A percentile compares a stretch with the other conserved stretches of the same genome.
phyloP scores from a whole-genome alignment of 768 basidiomycete genomes.

The Podaxis carcinomalis region DNA sequence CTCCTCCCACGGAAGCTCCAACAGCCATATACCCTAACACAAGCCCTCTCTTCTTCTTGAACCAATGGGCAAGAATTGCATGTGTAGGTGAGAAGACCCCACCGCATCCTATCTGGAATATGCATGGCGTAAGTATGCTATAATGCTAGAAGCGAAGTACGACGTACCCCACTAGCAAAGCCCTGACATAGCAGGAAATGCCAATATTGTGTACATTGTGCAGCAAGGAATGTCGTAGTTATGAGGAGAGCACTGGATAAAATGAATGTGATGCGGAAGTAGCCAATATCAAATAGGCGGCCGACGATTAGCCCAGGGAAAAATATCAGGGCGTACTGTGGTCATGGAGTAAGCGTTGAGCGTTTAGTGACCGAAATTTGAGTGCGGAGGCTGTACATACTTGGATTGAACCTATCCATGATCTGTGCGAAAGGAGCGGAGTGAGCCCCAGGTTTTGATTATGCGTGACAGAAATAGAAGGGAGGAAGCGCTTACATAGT shows the following conservation, averaged over 20 bases:
- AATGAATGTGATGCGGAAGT: slow-evolving; percentile 47
- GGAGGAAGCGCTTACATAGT: slow-evolving; percentile 44
- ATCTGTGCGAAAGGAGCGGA: slow-evolving; percentile 31
- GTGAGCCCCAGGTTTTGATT: neutral
- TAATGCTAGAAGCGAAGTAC: slow-evolving; percentile 56
- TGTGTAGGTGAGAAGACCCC: slow-evolving; percentile 60
- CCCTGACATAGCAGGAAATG: slow-evolving; percentile 66
- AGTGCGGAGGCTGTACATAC: slow-evolving; percentile 23
- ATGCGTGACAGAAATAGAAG: neutral
- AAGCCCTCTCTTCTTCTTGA: slow-evolving; percentile 51
- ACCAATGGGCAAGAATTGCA: slow-evolving; percentile 69
- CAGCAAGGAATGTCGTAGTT: slow-evolving; percentile 44
- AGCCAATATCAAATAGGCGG: slow-evolving; percentile 57
- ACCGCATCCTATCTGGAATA: slow-evolving; percentile 40
- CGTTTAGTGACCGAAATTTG: neutral
- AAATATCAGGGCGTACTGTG: slow-evolving; percentile 24
- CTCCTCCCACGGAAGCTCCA: slow-evolving; percentile 68
- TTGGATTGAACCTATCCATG: slow-evolving; percentile 81
- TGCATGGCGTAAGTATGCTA: slow-evolving; percentile 29
- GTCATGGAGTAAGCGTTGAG: slow-evolving; percentile 24
- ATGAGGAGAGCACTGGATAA: slow-evolving; percentile 29
- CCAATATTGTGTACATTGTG: slow-evolving; percentile 61
- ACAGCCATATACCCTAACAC: slow-evolving; percentile 63
- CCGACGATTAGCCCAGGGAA: slow-evolving; percentile 61
- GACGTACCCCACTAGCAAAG: slow-evolving; percentile 48